phyloP scores from a whole-genome alignment of 2,329 filamentous ascomycete species.

The Fusarium albosuccineum region DNA sequence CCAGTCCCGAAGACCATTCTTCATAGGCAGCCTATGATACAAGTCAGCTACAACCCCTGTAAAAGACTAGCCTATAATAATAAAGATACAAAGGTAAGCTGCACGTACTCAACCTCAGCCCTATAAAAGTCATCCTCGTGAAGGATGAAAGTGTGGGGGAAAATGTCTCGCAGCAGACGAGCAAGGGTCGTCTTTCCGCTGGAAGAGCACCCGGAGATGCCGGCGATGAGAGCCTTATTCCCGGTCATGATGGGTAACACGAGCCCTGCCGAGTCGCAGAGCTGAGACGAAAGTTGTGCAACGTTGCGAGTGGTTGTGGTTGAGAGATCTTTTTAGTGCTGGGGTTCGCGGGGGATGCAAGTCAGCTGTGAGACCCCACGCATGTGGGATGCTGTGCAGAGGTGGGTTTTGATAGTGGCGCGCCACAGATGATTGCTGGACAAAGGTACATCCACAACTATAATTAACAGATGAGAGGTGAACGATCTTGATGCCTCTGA shows the following conservation, averaged over 20 bases:
- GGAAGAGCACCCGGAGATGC: slow-evolving; percentile 89
- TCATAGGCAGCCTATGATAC: slow-evolving; percentile 61
- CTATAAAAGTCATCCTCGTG: slow-evolving; percentile 98
- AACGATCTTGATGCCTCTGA: too few species aligned
- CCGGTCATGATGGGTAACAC: slow-evolving; percentile 48
- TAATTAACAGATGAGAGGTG: too few species aligned
- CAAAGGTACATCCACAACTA: too few species aligned
- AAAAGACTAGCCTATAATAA: neutral
- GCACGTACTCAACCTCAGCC: slow-evolving; percentile 75
- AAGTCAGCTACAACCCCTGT: neutral
- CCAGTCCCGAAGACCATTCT: slow-evolving; percentile 83
- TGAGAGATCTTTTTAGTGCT: too few species aligned
- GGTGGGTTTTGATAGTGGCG: too few species aligned
- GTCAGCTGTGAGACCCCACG: too few species aligned
- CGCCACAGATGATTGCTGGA: too few species aligned
- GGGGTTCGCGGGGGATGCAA: too few species aligned
- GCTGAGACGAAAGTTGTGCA: too few species aligned
- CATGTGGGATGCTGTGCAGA: too few species aligned
- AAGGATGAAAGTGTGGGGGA: slow-evolving; percentile 83
- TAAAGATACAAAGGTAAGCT: neutral
- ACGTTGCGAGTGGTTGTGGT: neutral
- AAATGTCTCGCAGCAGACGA: slow-evolving; percentile 84
- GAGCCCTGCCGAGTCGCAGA: neutral
- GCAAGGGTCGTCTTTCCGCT: slow-evolving; percentile 96
- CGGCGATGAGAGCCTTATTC: slow-evolving; percentile 74